Evolutionary conservation across 192 early-diverging fungal species (phyloP).

Genomic region (Piromyces sp.): DNA sequence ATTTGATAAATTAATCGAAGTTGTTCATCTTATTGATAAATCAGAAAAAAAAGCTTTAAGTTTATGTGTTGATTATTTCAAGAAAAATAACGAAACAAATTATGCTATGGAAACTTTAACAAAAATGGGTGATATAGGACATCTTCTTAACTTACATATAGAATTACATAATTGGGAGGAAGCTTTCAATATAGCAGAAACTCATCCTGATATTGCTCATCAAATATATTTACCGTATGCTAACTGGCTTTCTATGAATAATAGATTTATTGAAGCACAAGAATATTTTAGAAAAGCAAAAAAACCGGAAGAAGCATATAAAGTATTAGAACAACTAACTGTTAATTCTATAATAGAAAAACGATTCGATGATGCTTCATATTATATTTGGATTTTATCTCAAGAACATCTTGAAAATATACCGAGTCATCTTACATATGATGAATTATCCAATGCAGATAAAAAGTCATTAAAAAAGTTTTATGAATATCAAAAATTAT

Average conservation of each 20-base stretch:
- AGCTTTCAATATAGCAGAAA: constrained; percentile 29
- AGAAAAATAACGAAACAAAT: constrained; percentile 17
- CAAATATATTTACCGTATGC: constrained; percentile 33
- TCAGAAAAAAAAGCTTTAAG: constrained; percentile 19
- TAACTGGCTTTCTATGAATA: constrained; percentile 30
- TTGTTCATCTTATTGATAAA: constrained; percentile 11
- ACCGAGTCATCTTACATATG: constrained; percentile 5
- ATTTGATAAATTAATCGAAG: constrained; percentile 28
- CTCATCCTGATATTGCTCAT: constrained; percentile 20
- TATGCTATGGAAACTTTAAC: constrained; percentile 28
- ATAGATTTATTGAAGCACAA: constrained; percentile 33
- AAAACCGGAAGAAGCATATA: constrained; percentile 24
- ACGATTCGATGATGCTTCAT: constrained; percentile 29
- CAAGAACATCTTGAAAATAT: constrained; percentile 20
- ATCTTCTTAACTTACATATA: constrained; percentile 22
- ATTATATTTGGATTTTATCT: constrained; percentile 24
- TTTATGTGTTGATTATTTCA: constrained; percentile 26
- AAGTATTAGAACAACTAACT: constrained; percentile 22
- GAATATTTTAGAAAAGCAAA: constrained; percentile 33
- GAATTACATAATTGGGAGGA: constrained; percentile 35
- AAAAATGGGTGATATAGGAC: constrained; percentile 27
- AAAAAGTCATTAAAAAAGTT: constrained; percentile 8
- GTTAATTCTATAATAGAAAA: constrained; percentile 26
- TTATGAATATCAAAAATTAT: constrained; percentile 8
- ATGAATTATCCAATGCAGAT: constrained; percentile 11